Conservation (phyloP, 139 green algal genomes). For the Chlorella sp. region DNA sequence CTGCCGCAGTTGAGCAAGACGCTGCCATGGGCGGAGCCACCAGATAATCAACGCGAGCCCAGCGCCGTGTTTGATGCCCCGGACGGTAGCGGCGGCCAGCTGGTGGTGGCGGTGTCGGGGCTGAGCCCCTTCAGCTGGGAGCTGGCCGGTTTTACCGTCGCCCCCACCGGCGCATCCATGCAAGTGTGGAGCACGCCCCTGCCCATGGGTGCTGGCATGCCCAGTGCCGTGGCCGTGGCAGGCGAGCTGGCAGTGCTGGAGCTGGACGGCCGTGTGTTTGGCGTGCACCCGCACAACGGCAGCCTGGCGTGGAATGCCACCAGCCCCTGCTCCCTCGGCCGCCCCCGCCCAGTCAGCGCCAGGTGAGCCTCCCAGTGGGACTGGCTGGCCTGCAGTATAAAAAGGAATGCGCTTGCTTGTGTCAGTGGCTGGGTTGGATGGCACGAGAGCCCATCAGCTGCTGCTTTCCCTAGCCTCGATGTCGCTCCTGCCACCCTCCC, state of each 20-base stretch:
- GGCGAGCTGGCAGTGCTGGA: conserved; percentile 26
- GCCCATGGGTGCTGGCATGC: not conserved
- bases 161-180: not conserved
- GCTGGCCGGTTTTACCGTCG: not conserved
- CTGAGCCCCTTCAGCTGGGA: not conserved
- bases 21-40: not conserved
- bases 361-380: not conserved
- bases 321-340: conserved; percentile 27
- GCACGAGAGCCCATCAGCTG: not conserved
- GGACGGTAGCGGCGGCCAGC: not conserved
- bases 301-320: conserved; percentile 23
- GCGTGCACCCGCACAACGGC: conserved; percentile 10
- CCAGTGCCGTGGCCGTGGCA: not conserved
- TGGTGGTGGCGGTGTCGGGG: not conserved
- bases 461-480: no score
- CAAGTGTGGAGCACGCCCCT: not conserved
- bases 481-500: not conserved
- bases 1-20: not conserved
- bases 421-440: not conserved
- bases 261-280: conserved; percentile 18
- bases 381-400: not conserved
- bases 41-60: not conserved
- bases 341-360: conserved; percentile 12
- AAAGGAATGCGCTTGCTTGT: not conserved
- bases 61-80: not conserved